Conservation (phyloP, 495 filamentous ascomycete genomes). For the Apodospora peruviana region DNA sequence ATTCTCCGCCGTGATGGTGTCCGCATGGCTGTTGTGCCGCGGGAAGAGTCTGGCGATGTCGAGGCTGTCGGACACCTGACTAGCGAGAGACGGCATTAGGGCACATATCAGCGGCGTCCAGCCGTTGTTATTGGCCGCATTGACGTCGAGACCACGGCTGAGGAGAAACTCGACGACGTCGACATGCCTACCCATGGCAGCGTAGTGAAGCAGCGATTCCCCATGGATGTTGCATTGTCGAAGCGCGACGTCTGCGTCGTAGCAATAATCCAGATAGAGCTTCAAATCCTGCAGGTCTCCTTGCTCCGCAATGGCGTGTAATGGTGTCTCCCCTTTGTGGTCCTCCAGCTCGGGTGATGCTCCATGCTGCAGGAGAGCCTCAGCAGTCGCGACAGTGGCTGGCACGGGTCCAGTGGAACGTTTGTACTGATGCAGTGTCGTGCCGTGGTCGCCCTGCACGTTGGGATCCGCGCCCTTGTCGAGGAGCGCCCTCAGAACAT, state of each 20-base stretch:
- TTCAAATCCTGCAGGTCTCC: not conserved
- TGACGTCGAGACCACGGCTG: conserved; percentile 10
- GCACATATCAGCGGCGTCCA: conserved; percentile 22
- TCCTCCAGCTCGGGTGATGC: not conserved
- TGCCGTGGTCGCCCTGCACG: not conserved
- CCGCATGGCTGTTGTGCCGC: too few species aligned
- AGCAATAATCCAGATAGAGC: not conserved
- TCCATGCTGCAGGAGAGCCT: too few species aligned
- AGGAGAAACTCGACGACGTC: conserved; percentile 16
- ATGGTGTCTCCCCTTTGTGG: not conserved
- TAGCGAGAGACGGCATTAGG: conserved; percentile 12
- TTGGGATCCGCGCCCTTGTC: not conserved
- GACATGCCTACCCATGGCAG: conserved; percentile 10
- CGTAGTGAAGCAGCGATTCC: conserved; percentile 18
- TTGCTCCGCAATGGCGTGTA: not conserved
- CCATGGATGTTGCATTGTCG: conserved; percentile 1
- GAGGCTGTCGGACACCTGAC: too few species aligned
- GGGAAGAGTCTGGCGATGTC: too few species aligned
- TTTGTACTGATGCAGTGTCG: too few species aligned
- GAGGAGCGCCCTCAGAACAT: not conserved
- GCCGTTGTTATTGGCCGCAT: conserved; percentile 12
- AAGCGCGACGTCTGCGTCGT: not conserved
- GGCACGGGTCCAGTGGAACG: too few species aligned
- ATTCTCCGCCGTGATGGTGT: too few species aligned
- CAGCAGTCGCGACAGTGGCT: too few species aligned